Conservation (phyloP, 768 basidiomycete genomes). For the Coprinopsis sp. region DNA sequence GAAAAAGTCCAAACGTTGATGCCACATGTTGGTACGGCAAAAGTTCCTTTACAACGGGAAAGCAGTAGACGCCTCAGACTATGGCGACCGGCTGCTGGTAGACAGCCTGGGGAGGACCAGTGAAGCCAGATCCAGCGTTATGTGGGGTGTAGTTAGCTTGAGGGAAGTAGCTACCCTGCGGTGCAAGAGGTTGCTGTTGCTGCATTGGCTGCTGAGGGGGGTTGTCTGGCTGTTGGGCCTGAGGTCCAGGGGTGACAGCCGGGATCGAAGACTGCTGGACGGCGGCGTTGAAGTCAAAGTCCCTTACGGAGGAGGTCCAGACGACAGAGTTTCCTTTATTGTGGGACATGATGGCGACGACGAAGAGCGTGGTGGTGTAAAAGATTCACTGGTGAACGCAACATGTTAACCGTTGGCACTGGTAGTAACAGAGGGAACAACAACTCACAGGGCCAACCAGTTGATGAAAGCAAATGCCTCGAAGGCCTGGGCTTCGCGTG, state of each 20-base stretch:
- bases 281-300: conserved; percentile 3
- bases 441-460: conserved; percentile 39
- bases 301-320: background rate
- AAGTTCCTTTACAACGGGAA: too few relatives aligned
- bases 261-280: background rate
- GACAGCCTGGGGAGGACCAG: too few relatives aligned
- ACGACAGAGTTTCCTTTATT: conserved; percentile 25
- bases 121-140: too few relatives aligned
- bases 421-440: background rate
- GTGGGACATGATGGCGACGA: conserved; percentile 25
- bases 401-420: background rate
- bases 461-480: conserved; percentile 42
- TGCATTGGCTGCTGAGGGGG: background rate
- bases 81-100: too few relatives aligned
- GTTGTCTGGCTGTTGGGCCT: background rate
- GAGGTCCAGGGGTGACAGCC: background rate
- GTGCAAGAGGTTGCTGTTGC: background rate
- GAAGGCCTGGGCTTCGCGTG: conserved; percentile 34
- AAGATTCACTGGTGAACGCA: conserved; percentile 26
- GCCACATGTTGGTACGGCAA: too few relatives aligned
- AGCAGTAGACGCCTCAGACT: too few relatives aligned
- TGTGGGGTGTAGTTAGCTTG: too few relatives aligned
- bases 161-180: background rate
- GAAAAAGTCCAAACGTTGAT: too few relatives aligned
- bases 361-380: conserved; percentile 30